Conservation (phyloP, 306 rosid genomes). For the Oemleria cerasiformis region DNA sequence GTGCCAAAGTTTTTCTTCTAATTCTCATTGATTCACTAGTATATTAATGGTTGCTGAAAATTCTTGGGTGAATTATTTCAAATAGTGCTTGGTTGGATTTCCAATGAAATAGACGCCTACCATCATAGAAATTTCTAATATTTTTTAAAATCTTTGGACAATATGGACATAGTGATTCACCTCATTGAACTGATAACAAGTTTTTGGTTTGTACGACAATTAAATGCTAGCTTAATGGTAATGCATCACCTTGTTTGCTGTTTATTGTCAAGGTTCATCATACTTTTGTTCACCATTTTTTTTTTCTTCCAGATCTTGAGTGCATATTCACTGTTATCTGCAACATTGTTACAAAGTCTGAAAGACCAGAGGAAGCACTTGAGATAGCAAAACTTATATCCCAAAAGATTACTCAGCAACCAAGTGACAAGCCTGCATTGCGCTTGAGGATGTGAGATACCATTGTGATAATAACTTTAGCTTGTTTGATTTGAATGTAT, state of each 20-base stretch:
- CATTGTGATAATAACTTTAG: conserved; percentile 5
- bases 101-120: background rate
- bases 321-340: conserved; percentile 80
- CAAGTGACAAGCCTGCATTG: conserved; percentile 71
- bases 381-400: conserved; percentile 76
- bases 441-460: conserved; percentile 75
- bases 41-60: background rate
- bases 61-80: background rate
- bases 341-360: conserved; percentile 74
- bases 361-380: conserved; percentile 64
- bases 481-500: background rate
- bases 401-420: conserved; percentile 60
- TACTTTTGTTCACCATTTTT: background rate
- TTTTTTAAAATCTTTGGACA: background rate
- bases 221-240: background rate
- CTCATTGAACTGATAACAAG: background rate
- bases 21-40: background rate
- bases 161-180: background rate
- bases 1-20: background rate
- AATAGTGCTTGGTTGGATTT: background rate
- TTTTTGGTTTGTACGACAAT: no score
- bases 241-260: background rate
- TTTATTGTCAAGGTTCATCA: background rate
- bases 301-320: conserved; percentile 59
- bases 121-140: background rate